A percentile compares a stretch with the other conserved stretches of the same genome.
These are phyloP conservation scores for Lactarius sanguifluus DNA, from an alignment of 768 basidiomycete genomes.

Conservation along the genomic window DNA sequence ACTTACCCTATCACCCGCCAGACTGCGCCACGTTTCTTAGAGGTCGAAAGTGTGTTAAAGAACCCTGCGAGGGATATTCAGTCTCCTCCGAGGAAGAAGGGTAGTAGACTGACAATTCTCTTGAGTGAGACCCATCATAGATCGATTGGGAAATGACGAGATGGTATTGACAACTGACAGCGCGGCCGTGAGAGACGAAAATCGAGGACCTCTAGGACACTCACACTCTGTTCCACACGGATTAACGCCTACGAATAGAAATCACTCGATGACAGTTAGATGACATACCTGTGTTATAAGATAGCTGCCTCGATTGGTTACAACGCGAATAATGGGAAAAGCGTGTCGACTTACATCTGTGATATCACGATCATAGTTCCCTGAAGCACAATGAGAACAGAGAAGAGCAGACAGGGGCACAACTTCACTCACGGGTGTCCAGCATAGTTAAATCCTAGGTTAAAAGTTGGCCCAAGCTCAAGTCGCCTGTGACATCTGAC, in stretches of 20 bases:
- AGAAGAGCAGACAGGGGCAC: neutral
- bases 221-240: conserved; percentile 19
- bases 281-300: conserved; percentile 51
- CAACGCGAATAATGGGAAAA: neutral
- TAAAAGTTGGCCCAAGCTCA: neutral
- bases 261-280: conserved; percentile 10
- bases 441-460: conserved; percentile 54
- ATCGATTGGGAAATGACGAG: conserved; percentile 45
- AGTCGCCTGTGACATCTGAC: neutral
- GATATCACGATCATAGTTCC: conserved; percentile 57
- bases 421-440: conserved; percentile 48
- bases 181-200: neutral
- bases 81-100: neutral
- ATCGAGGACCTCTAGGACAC: neutral
- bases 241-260: conserved; percentile 5
- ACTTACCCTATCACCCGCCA: conserved; percentile 58
- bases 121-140: conserved; percentile 55
- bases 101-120: conserved; percentile 46
- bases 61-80: conserved; percentile 42
- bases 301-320: conserved; percentile 35
- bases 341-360: conserved; percentile 45
- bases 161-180: conserved; percentile 44
- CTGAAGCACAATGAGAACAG: conserved; percentile 24
- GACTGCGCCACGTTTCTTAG: conserved; percentile 47
- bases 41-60: conserved; percentile 46